Conservation (phyloP, 2,329 filamentous ascomycete genomes). For the Diplodia seriata region DNA sequence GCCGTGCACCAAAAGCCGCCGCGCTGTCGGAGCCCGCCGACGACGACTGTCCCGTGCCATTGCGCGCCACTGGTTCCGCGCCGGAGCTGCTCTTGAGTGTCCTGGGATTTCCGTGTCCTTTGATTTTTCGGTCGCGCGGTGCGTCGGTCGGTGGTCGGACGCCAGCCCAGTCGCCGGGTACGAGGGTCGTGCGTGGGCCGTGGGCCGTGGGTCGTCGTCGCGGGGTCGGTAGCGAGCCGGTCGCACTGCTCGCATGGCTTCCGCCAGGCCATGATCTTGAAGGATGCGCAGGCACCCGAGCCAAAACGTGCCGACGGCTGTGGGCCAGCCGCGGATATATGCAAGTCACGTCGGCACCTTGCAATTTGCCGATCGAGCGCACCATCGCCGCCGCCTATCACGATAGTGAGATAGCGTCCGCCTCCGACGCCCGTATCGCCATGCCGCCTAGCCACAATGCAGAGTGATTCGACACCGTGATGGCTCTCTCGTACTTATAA, state of each 20-base stretch:
- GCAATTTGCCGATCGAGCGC: neutral
- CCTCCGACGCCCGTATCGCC: neutral
- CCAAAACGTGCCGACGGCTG: neutral
- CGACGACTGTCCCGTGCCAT: neutral
- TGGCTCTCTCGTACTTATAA: constrained; percentile 20
- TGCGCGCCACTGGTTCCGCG: neutral
- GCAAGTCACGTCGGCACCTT: constrained; percentile 3
- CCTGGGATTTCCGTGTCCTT: neutral
- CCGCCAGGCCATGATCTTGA: neutral
- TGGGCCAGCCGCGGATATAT: constrained; percentile 11
- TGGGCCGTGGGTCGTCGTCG: neutral
- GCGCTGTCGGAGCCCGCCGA: neutral
- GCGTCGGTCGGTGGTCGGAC: neutral
- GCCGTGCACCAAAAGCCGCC: neutral
- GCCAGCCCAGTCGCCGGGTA: too few species aligned
- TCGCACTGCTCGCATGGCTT: neutral
- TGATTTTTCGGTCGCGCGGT: too few species aligned
- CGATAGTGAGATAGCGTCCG: neutral
- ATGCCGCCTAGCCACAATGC: neutral
- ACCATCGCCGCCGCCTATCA: constrained; percentile 1
- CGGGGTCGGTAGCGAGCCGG: too few species aligned
- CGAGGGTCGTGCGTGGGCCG: too few species aligned
- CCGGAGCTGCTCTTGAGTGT: neutral
- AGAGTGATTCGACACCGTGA: constrained; percentile 4
- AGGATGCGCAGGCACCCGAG: neutral